Base-by-base conservation (phyloP, 805 yeast species). In the Phaffomyces opuntiae region DNA sequence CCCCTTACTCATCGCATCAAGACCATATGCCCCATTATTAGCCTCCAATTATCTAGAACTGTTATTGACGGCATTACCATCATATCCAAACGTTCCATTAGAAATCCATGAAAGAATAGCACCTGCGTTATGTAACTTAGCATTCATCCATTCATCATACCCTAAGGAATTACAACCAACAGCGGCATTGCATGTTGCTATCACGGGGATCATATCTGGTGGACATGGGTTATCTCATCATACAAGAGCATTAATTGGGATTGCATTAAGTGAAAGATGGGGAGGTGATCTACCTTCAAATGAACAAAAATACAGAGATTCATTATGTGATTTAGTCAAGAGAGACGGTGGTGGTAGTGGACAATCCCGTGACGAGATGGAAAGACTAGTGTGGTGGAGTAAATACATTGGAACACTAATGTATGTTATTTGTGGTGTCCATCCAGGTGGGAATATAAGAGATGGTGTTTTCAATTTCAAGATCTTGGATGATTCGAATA, bases 241-340 rank as follows among this genome's bases (percentile, higher is more conserved):
- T 52, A 79, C 79, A 3, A 67, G 90, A 45, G 88, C 87, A 0
- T 63, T 85, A 40, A 73, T 83, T 12, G 91, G 91, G 0, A 73
- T 84, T 29, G 86, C 88, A 2, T 66, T 84, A 25, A 80, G 88
- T 64, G 87, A 83, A 54, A 69, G 93, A 52, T 85, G 91, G 91
- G 91, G 91, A 33, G 87, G 85, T 4, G 88, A 82, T 50, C 66
- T 83, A 13, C 84, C 87, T 14, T 78, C 75, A 36, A 63, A 67
- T 39, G 81, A 79, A 50, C 74, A 70, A 45, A 60, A 51, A 19
- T 74, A 69, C 54, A 74, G 74, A 52, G 60, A 68, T 11, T 65
- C 67, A 8, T 59, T 79, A 34, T 80, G 77, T 52, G 72, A 67
- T 40, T 55, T 76, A 34, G 81, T 78, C 6, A 57, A 74, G 44